phyloP scores from a whole-genome alignment of 2,329 filamentous ascomycete species.

The Sarocladiaceae sp. region DNA sequence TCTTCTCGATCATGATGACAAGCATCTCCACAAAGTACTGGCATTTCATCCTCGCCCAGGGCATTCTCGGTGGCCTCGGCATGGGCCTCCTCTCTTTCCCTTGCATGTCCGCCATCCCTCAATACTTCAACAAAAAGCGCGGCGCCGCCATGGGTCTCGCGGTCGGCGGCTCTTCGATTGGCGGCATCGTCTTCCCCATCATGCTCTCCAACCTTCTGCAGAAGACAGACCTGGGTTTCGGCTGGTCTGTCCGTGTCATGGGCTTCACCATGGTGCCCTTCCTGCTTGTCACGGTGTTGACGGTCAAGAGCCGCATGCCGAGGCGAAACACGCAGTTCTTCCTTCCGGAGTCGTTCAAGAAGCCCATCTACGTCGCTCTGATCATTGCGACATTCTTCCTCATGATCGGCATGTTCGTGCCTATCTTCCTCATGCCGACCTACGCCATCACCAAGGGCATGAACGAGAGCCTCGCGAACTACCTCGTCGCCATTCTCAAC shows the following conservation, averaged over 20 bases:
- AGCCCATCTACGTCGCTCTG: slow-evolving; percentile 22
- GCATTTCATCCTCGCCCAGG: slow-evolving; percentile 46
- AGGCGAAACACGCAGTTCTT: slow-evolving; percentile 32
- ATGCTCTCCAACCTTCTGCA: slow-evolving; percentile 42
- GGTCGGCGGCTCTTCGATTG: slow-evolving; percentile 40
- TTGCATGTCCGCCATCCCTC: slow-evolving; percentile 35
- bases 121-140: slow-evolving; percentile 41
- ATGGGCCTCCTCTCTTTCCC: slow-evolving; percentile 38
- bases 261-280: slow-evolving; percentile 44
- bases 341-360: slow-evolving; percentile 27
- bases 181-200: slow-evolving; percentile 47
- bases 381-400: slow-evolving; percentile 28
- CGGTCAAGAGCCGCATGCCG: slow-evolving; percentile 27
- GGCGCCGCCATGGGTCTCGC: slow-evolving; percentile 39
- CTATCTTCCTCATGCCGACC: slow-evolving; percentile 53
- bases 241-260: slow-evolving; percentile 46
- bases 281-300: slow-evolving; percentile 30
- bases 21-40: slow-evolving; percentile 40
- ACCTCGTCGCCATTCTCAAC: slow-evolving; percentile 63
- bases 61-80: slow-evolving; percentile 33
- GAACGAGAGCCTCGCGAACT: slow-evolving; percentile 52
- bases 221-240: slow-evolving; percentile 34
- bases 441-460: slow-evolving; percentile 52
- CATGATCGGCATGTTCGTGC: slow-evolving; percentile 45
- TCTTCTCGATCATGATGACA: slow-evolving; percentile 37